phyloP scores from a whole-genome alignment of 208 protist species.

The Crithidia bombi region DNA sequence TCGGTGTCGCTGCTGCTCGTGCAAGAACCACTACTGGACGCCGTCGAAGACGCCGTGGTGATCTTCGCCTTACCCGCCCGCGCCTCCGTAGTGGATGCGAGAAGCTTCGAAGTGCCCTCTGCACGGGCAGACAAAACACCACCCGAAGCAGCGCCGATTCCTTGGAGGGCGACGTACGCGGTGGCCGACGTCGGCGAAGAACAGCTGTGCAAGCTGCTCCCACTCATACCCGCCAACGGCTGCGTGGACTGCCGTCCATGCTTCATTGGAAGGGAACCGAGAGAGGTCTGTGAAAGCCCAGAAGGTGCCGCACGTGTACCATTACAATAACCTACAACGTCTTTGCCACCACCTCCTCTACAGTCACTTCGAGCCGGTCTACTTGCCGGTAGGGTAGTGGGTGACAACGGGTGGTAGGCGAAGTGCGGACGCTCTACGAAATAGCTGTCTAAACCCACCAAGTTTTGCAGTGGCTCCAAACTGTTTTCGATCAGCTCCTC shows the following conservation, averaged over 20 bases:
- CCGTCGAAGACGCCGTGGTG: not conserved
- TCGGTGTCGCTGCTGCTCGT: not conserved
- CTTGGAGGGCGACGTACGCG: not conserved
- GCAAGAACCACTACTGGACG: not conserved
- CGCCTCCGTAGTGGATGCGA: no score
- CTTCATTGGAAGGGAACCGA: not conserved
- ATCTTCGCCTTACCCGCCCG: not conserved
- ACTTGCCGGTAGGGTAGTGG: not conserved
- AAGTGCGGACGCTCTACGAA: conserved; percentile 25
- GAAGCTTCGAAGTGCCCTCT: no score
- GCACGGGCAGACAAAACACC: no score
- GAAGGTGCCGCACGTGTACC: not conserved
- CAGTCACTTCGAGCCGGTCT: not conserved
- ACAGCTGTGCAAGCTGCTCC: not conserved
- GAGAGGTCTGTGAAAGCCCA: not conserved
- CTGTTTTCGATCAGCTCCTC: conserved; percentile 23
- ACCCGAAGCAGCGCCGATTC: not conserved
- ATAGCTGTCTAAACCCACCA: conserved; percentile 32
- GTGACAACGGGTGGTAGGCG: conserved; percentile 19
- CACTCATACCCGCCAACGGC: not conserved
- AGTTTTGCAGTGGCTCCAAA: conserved; percentile 34
- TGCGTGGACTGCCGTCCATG: not conserved
- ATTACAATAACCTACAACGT: not conserved
- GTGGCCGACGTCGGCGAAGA: not conserved
- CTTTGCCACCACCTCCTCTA: not conserved